Base-by-base conservation (phyloP, 768 basidiomycete species). In the Nidularia pulvinata region DNA sequence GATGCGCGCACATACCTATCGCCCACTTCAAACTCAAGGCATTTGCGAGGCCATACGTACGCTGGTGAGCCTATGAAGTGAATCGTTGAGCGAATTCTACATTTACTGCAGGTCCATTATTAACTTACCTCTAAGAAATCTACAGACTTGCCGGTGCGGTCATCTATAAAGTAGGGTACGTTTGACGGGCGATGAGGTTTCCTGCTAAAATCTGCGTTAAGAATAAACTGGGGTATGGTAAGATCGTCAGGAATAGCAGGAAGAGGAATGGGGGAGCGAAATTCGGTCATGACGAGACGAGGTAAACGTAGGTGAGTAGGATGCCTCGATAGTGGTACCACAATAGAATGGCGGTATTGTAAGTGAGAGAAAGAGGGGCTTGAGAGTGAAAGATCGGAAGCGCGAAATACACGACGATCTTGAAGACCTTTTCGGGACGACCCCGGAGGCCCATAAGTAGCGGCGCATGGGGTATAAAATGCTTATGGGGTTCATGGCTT, bases 211-310 rank as follows among this genome's bases (percentile, higher is more conserved):
- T 68, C 52, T 1, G 61, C 64, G 50, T 82, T 78, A 14, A 89
- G 73, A 45, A 89, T 73, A 62, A 89, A 89, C 65, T 89, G 88
- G 6, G 86, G 80, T 7, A 89, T 72, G 19, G 80, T 81, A 39
- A 88, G 67, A 66, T 88, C 65, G 59, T 88, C 85, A 13, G 86
- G 86, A 50, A 86, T 81, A 53, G 56, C 57, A 2, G 78, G 76
- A 13, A 78, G 61, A 25, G 65, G 61, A 22, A 63, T 56, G 33
- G 61, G 55, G 48, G 68, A 69, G 43, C 59, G 61, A 50, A 77
- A 75, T 58, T 69, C 62, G 52, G 71, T 51, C 74, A 75, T 74
- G 60, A 55, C 36, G 59, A 7, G 37, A 39, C 37, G 37, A 39
- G n/a, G 37, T 9, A n/a, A 39, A 39, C 37, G 37, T 9, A n/a